These are phyloP conservation scores for Pseudonectria foliicola DNA, from an alignment of 2,329 filamentous ascomycete species.

Conservation along the genomic window DNA sequence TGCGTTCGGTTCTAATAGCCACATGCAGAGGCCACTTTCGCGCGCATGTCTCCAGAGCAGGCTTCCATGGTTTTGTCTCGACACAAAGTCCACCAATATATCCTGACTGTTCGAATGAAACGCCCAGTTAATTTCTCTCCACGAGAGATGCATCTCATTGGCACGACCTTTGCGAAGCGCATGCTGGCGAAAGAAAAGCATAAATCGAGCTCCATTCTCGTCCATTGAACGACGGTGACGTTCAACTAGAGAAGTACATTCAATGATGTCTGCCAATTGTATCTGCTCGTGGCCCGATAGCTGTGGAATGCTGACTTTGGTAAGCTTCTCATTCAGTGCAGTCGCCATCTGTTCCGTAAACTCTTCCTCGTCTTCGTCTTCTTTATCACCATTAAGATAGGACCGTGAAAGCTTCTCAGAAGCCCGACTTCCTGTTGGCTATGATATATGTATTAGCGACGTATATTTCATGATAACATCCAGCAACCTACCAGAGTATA, in stretches of 20 bases:
- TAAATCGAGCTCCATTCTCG: conserved; percentile 79
- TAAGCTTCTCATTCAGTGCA: conserved; percentile 69
- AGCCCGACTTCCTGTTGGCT: conserved; percentile 12
- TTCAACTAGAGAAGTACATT: conserved; percentile 78
- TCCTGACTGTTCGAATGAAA: conserved; percentile 83
- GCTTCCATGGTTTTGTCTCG: conserved; percentile 68
- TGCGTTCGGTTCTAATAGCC: conserved; percentile 71
- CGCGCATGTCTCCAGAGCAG: conserved; percentile 80
- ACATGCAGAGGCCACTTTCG: conserved; percentile 90
- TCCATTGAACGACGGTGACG: conserved; percentile 84
- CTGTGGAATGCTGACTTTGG: conserved; percentile 65
- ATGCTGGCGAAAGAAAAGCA: conserved; percentile 81
- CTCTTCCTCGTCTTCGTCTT: conserved; percentile 49
- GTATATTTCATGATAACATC: too few species aligned
- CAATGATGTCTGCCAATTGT: conserved; percentile 73
- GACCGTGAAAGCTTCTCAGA: conserved; percentile 27
- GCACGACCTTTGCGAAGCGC: conserved; percentile 60
- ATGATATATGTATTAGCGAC: conserved; percentile 5
- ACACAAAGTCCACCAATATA: conserved; percentile 77
- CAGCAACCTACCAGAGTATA: conserved; percentile 34
- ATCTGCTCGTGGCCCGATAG: conserved; percentile 83
- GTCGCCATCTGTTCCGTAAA: conserved; percentile 66
- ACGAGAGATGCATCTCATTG: conserved; percentile 60
- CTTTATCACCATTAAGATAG: conserved; percentile 31
- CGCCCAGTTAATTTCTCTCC: conserved; percentile 79